These are phyloP conservation scores for Melaleuca alternifolia DNA, from an alignment of 345 rosid genomes.

Conservation along the genomic window DNA sequence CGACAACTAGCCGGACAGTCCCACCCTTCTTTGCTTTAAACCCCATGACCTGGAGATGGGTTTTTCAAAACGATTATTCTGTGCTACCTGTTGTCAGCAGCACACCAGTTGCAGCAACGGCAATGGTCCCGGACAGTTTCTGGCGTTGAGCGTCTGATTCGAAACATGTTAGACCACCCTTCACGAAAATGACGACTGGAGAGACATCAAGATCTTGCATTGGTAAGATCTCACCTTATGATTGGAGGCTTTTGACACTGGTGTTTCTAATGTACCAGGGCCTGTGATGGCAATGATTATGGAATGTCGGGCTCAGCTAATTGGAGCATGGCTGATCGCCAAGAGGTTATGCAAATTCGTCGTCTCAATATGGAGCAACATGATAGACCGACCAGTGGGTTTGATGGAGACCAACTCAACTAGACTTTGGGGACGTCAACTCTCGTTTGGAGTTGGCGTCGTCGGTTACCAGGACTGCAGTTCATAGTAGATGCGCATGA, in stretches of 20 bases:
- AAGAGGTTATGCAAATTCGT: background rate
- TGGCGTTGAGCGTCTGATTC: background rate
- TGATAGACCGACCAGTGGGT: background rate
- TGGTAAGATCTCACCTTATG: background rate
- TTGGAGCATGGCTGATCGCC: background rate
- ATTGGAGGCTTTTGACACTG: background rate
- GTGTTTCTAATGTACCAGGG: background rate
- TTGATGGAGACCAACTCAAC: background rate
- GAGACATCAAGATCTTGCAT: background rate
- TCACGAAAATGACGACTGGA: background rate
- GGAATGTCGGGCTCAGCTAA: background rate
- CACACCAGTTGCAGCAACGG: background rate
- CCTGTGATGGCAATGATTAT: background rate
- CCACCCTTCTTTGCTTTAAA: background rate
- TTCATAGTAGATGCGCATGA: background rate
- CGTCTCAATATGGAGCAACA: background rate
- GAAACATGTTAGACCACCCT: background rate
- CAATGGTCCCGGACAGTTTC: background rate
- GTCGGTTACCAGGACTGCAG: background rate
- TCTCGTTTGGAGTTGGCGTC: background rate
- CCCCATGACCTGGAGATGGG: background rate
- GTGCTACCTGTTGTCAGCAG: background rate
- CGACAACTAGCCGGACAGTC: background rate
- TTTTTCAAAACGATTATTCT: background rate
- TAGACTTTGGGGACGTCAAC: background rate